A percentile compares a stretch with the other conserved stretches of the same genome.
Conservation (phyloP, 495 filamentous ascomycete genomes). For the Hyaloscypha bicolor region DNA sequence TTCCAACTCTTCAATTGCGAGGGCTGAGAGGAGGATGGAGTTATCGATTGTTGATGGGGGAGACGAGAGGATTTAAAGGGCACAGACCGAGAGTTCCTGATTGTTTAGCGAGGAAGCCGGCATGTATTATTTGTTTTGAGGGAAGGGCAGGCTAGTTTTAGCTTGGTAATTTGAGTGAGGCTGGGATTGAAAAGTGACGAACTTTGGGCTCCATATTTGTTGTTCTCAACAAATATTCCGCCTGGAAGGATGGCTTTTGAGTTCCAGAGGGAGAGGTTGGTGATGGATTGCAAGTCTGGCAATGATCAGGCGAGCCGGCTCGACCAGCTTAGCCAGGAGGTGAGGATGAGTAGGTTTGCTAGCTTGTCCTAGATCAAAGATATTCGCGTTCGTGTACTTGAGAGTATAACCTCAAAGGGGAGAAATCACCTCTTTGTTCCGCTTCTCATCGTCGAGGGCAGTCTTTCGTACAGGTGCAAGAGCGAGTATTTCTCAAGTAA, state of each 20-base stretch:
- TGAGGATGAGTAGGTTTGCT: slow-evolving; percentile 19
- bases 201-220: slow-evolving; percentile 17
- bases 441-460: slow-evolving; percentile 5
- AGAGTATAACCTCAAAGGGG: not conserved
- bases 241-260: slow-evolving; percentile 27
- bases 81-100: slow-evolving; percentile 13
- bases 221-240: slow-evolving; percentile 12
- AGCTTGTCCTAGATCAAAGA: slow-evolving; percentile 8
- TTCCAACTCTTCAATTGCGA: no score
- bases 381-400: no score
- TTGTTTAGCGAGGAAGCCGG: slow-evolving; percentile 12
- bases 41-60: not conserved
- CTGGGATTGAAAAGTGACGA: no score
- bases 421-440: slow-evolving; percentile 11
- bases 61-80: slow-evolving; percentile 28
- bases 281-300: slow-evolving; percentile 6
- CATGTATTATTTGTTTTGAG: not conserved
- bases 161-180: not conserved
- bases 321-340: slow-evolving; percentile 11
- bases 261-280: slow-evolving; percentile 21
- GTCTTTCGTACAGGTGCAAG: slow-evolving; percentile 11
- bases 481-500: slow-evolving; percentile 27
- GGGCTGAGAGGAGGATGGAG: slow-evolving; percentile 38
- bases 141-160: slow-evolving; percentile 2
- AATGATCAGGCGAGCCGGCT: not conserved